A percentile compares a stretch with the other conserved stretches of the same genome.
Conservation (phyloP, 768 basidiomycete species). For the Lactarius evosmus region DNA sequence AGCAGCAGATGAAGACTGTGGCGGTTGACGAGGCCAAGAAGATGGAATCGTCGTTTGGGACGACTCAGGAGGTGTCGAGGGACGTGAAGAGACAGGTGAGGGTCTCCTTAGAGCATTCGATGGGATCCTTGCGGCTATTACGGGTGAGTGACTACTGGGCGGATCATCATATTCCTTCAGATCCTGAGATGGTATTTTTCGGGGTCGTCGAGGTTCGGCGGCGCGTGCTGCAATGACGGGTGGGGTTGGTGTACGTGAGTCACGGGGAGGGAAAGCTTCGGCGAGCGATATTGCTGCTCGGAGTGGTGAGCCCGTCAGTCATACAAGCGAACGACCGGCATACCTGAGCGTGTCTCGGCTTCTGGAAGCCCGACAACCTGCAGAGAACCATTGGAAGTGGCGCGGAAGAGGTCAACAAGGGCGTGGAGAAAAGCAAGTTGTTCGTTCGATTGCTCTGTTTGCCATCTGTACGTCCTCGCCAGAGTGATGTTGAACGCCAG, state of each 20-base stretch:
- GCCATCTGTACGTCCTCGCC: slow-evolving; percentile 88
- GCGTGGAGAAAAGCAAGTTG: slow-evolving; percentile 70
- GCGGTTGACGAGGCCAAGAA: slow-evolving; percentile 7
- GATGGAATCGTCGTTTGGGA: slow-evolving; percentile 1
- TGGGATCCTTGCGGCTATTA: background rate
- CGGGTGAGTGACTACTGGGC: slow-evolving; percentile 12
- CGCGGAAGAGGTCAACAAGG: slow-evolving; percentile 57
- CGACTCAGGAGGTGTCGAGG: slow-evolving; percentile 14
- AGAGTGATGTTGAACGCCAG: slow-evolving; percentile 76
- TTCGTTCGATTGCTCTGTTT: slow-evolving; percentile 71
- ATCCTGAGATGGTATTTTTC: slow-evolving; percentile 6
- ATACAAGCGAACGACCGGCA: slow-evolving; percentile 23
- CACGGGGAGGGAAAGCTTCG: slow-evolving; percentile 7
- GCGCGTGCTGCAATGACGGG: background rate
- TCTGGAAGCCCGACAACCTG: slow-evolving; percentile 59
- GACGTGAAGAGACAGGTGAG: slow-evolving; percentile 17
- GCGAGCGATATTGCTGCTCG: slow-evolving; percentile 5
- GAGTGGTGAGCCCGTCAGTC: background rate
- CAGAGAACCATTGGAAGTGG: slow-evolving; percentile 40
- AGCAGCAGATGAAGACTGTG: slow-evolving; percentile 8
- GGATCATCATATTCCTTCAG: slow-evolving; percentile 19
- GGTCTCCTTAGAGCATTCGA: slow-evolving; percentile 9
- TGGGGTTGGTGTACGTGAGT: slow-evolving; percentile 19
- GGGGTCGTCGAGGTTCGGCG: slow-evolving; percentile 2
- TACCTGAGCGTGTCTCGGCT: slow-evolving; percentile 38